Evolutionary conservation across 1,284 basidiomycete species (phyloP), one percentile per base, ranked within the genome.

Genomic region (Rhodotorula sp.): DNA sequence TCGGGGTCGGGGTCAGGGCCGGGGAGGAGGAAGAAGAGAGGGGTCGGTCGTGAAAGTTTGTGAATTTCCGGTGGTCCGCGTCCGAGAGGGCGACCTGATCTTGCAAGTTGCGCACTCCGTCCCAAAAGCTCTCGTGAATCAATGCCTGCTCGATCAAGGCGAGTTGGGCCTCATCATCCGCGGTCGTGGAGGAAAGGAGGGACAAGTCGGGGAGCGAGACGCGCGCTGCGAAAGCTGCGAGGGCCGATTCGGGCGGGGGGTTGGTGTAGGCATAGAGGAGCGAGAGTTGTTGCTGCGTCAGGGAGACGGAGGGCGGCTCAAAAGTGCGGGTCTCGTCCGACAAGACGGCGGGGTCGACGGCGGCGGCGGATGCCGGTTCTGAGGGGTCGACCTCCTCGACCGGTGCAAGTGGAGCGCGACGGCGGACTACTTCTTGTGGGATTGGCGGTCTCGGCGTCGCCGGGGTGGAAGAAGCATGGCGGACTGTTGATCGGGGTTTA

Each of bases 71-170:
- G 56, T 58, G 37, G 58, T 48, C 8, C 18, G 64, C 6, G 8
- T 26, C 26, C 6, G 59, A 30, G 60, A 64, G 65, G 58, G 70
- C 22, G 59, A 49, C 56, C 53, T 29, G 7, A 51, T 67, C 66
- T 33, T 65, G 72, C n/a, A 75, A 68, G 17, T 59, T 29, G 49
- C 66, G 62, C 56, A 76, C 68, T 37, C 69, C 75, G 45, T 51
- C 62, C 77, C 77, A 78, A 70, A 89, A 91, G 1, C 91, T 91
- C 17, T 87, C 85, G 80, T 95, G 92, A 0, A 91, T 95, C 83
- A 89, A 90, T 26, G 66, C 60, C 79, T 89, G 88, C 76, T 87
- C 85, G 62, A 90, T 81, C 33, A 85, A 66, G 30, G 75, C 59
- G 67, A 78, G 66, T 69, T 75, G n/a, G n/a, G n/a, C n/a, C n/a